Evolutionary conservation across 225 moss, liverwort and hornwort genomes (phyloP).

Genomic region (Pseudoscleropodium purum): DNA sequence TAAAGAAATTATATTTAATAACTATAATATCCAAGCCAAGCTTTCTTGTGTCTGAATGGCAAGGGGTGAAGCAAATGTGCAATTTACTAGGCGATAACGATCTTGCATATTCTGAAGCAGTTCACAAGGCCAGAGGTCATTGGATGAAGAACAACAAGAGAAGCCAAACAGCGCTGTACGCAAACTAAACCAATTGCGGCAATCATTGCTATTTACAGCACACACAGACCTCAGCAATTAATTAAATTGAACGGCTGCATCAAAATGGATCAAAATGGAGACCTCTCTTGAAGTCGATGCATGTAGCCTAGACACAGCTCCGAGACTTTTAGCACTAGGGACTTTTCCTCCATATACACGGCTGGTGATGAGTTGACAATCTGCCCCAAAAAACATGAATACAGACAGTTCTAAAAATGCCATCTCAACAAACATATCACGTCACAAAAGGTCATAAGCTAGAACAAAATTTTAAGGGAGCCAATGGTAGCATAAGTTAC

Average conservation of each 20-base stretch:
- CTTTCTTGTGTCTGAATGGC: neutral
- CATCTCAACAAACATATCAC: neutral
- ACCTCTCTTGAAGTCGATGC: slow-evolving; percentile 60
- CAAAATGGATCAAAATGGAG: neutral
- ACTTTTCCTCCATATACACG: slow-evolving; percentile 48
- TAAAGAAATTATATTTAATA: neutral
- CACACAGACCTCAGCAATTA: neutral
- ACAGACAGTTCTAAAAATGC: neutral
- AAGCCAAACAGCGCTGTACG: neutral
- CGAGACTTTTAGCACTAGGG: slow-evolving; percentile 52
- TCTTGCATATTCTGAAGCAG: neutral
- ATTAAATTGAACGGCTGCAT: neutral
- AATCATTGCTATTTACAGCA: neutral
- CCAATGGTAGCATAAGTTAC: neutral
- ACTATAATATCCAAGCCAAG: neutral
- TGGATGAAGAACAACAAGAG: neutral
- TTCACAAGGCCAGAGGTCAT: neutral
- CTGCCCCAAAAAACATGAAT: slow-evolving; percentile 15
- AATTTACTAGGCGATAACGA: neutral
- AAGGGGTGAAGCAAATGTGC: neutral
- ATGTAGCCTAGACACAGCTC: slow-evolving; percentile 81
- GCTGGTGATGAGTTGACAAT: slow-evolving; percentile 62
- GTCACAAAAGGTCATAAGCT: neutral
- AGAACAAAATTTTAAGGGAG: neutral
- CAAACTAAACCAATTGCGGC: neutral